phyloP scores from a whole-genome alignment of 2,329 filamentous ascomycete genomes.

The Berkeleyomyces rouxiae region DNA sequence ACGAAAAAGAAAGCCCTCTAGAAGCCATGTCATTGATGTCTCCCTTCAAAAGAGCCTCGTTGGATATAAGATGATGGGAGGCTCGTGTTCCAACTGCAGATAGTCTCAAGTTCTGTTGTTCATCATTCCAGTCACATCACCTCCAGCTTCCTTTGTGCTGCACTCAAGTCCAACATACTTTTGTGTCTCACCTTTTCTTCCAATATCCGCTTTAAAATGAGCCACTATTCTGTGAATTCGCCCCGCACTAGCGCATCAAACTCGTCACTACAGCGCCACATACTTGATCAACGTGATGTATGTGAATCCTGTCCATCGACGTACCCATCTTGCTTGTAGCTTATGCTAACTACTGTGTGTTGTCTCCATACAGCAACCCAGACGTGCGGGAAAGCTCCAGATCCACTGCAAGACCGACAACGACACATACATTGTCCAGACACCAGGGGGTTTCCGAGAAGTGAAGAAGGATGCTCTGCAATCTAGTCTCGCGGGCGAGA shows the following conservation, averaged over 20 bases:
- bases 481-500: neutral
- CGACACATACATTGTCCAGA: constrained; percentile 11
- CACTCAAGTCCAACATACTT: neutral
- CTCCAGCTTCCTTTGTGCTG: too few relatives aligned
- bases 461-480: constrained; percentile 4
- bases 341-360: neutral
- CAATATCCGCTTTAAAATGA: neutral
- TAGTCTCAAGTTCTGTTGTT: neutral
- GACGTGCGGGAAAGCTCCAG: neutral
- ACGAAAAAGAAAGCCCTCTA: neutral
- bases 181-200: neutral
- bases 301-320: neutral
- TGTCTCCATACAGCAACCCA: neutral
- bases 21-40: neutral
- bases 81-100: neutral
- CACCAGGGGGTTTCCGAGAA: constrained; percentile 6
- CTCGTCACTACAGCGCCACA: neutral
- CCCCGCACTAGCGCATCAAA: neutral
- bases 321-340: neutral
- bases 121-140: neutral
- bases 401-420: constrained; percentile 9
- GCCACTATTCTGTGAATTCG: neutral
- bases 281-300: neutral
- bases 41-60: neutral
- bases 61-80: neutral